Base-by-base conservation (phyloP, 2,329 filamentous ascomycete genomes). In the Thielaviopsis punctulata region DNA sequence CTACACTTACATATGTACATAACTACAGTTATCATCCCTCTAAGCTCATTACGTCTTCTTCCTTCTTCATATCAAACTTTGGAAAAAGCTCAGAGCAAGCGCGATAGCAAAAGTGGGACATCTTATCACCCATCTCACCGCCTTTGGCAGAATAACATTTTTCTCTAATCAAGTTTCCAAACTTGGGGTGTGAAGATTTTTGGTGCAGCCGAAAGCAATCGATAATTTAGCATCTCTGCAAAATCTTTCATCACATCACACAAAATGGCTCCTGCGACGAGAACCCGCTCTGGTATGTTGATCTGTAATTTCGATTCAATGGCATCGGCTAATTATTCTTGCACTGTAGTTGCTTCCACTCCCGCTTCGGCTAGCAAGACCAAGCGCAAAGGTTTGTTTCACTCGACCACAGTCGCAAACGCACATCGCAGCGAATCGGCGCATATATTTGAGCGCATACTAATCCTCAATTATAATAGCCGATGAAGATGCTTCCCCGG, bases 241-340 rank as follows among this genome's bases (percentile, higher is more conserved):
- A 58, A 56, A 60, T 57, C 41, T 57, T 55, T 19, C 21, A 27
- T n/a, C 39, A 49, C 41, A 50, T 25, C 36, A 53, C 23, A 60
- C 56, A 62, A 58, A 61, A 73, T 73, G 71, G 68, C 70, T 33
- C 68, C 68, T 57, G 67, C 70, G 63, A 61, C 71, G 48, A 68
- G 68, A 47, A 69, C 48, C 45, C 36, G 47, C 47, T 67, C 68
- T 58, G 60, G 61, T 63, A 63, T 61, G 58, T 55, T 53, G 12
- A 55, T 12, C 15, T 18, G 10, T 13, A 25, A 12, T 15, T 30
- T 13, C 48, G 25, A 25, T 36, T 45, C 47, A 41, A 21, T 15
- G 33, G 12, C 24, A 36, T 33, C 33, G 36, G 47, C 33, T 43
- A 52, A 43, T 52, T n/a, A 6, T 50, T 36, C 36, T 44, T n/a